These are phyloP conservation scores for Xylaria cubensis DNA, from an alignment of 495 filamentous ascomycete genomes.

Conservation along the genomic window DNA sequence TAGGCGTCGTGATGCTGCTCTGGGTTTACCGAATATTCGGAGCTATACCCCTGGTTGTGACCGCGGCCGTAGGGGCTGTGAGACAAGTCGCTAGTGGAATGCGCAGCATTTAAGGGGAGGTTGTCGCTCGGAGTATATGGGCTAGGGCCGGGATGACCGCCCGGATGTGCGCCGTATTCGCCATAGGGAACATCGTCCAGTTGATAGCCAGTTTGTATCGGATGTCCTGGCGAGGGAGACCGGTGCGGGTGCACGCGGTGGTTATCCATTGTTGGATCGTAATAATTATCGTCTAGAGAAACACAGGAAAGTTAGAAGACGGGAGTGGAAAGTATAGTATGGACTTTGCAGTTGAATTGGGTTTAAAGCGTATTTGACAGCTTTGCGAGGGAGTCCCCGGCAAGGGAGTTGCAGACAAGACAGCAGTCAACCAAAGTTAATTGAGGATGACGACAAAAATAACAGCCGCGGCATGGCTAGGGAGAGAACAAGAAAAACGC, in stretches of 20 bases:
- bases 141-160: constrained; percentile 60
- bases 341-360: constrained; percentile 9
- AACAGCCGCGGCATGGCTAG: not conserved
- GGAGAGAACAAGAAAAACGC: constrained; percentile 25
- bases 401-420: constrained; percentile 30
- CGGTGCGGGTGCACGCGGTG: constrained; percentile 63
- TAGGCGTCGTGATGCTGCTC: constrained; percentile 87
- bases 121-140: constrained; percentile 57
- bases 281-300: constrained; percentile 66
- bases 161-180: constrained; percentile 35
- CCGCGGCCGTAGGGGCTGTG: constrained; percentile 71
- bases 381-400: constrained; percentile 28
- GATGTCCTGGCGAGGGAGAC: constrained; percentile 63
- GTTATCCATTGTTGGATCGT: constrained; percentile 60
- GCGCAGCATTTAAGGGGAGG: constrained; percentile 53
- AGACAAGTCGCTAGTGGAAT: constrained; percentile 77
- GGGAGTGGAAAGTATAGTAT: not conserved
- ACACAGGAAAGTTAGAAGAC: constrained; percentile 31
- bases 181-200: constrained; percentile 71
- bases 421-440: constrained; percentile 28
- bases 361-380: constrained; percentile 13
- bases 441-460: constrained; percentile 16
- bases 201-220: constrained; percentile 68
- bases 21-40: constrained; percentile 78
- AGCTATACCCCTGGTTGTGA: constrained; percentile 65